Conservation (phyloP, 2,329 filamentous ascomycete genomes). For the Cladophialophora immunda region DNA sequence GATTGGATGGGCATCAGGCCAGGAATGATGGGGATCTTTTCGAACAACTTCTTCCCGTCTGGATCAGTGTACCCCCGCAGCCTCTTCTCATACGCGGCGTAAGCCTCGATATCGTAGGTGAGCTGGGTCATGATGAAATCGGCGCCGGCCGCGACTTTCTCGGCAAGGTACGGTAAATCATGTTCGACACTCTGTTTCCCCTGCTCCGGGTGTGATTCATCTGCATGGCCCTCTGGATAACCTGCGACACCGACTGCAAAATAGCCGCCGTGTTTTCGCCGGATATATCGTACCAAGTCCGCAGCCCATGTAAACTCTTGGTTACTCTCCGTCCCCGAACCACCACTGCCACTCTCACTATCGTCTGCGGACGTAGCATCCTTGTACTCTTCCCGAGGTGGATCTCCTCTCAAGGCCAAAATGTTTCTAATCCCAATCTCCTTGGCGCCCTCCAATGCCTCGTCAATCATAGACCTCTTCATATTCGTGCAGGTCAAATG, state of each 20-base stretch:
- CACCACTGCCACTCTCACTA: conserved; percentile 41
- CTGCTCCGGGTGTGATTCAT: conserved; percentile 86
- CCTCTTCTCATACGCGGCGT: conserved; percentile 78
- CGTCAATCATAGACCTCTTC: conserved; percentile 84
- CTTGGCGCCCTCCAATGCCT: conserved; percentile 89
- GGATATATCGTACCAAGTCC: conserved; percentile 90
- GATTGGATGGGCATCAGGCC: conserved; percentile 98
- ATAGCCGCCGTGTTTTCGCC: conserved; percentile 85
- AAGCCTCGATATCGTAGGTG: conserved; percentile 90
- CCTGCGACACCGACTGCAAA: conserved; percentile 95
- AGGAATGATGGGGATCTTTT: conserved; percentile 86
- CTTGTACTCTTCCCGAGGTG: conserved; percentile 88
- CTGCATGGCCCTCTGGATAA: conserved; percentile 94
- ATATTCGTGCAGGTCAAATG: conserved; percentile 99
- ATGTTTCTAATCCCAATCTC: conserved; percentile 92
- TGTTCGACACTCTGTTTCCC: conserved; percentile 62
- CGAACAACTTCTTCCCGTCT: conserved; percentile 65
- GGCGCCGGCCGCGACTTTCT: conserved; percentile 89
- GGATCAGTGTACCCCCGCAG: conserved; percentile 84
- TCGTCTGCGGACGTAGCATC: conserved; percentile 60
- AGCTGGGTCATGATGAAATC: conserved; percentile 99
- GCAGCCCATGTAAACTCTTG: conserved; percentile 84
- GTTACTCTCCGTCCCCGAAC: conserved; percentile 61
- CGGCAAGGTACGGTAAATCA: conserved; percentile 86
- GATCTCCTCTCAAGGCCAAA: conserved; percentile 88